Percentiles rank a stretch among this genome's conserved stretches.
Conservation (phyloP, 768 basidiomycete genomes). For the Naganishia randhawae region DNA sequence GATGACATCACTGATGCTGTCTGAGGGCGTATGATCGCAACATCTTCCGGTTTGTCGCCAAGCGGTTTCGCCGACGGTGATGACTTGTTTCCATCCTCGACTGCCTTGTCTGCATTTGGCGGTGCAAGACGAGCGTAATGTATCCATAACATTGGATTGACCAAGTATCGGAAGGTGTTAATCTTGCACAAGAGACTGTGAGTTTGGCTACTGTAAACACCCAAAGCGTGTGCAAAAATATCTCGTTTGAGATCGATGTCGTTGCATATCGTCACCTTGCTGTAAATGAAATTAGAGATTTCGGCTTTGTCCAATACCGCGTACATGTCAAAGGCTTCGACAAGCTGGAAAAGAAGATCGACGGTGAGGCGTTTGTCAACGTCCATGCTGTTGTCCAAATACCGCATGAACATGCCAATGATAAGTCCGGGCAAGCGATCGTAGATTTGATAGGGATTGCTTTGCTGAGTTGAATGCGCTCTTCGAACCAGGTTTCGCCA, state of each 20-base stretch:
- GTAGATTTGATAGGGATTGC: slow-evolving; percentile 41
- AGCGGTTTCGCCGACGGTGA: slow-evolving; percentile 25
- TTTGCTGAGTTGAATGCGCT: slow-evolving; percentile 36
- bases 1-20: slow-evolving; percentile 50
- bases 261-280: slow-evolving; percentile 71
- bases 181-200: slow-evolving; percentile 70
- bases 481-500: slow-evolving; percentile 58
- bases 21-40: slow-evolving; percentile 12
- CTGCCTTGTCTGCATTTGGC: slow-evolving; percentile 54
- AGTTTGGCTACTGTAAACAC: slow-evolving; percentile 68
- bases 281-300: slow-evolving; percentile 78
- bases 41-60: slow-evolving; percentile 65
- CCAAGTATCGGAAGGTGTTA: slow-evolving; percentile 64
- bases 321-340: slow-evolving; percentile 72
- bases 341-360: slow-evolving; percentile 82
- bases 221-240: slow-evolving; percentile 75
- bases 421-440: slow-evolving; percentile 58
- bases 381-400: slow-evolving; percentile 39
- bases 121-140: slow-evolving; percentile 59
- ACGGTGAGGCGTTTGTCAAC: slow-evolving; percentile 67
- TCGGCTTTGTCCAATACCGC: slow-evolving; percentile 75
- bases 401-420: slow-evolving; percentile 68
- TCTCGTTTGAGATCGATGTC: slow-evolving; percentile 68
- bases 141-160: slow-evolving; percentile 80
- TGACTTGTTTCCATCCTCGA: slow-evolving; percentile 10